phyloP scores from a whole-genome alignment of 2,329 filamentous ascomycete species.

The Coleophoma crateriformis region DNA sequence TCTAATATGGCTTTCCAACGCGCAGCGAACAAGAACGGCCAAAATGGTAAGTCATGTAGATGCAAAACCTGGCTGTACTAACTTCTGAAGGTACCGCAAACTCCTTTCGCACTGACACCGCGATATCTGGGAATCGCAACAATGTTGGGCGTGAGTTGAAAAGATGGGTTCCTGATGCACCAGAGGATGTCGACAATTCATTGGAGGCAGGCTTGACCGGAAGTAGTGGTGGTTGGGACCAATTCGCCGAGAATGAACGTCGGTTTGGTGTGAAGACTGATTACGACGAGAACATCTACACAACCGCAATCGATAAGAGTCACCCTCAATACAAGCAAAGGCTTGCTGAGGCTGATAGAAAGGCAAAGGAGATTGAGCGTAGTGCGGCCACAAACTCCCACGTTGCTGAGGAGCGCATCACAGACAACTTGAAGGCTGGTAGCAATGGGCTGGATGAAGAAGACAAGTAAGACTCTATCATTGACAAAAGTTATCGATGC shows the following conservation, averaged over 20 bases:
- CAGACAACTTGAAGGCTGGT: conserved; percentile 58
- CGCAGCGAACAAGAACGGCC: conserved; percentile 40
- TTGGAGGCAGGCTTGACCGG: conserved; percentile 46
- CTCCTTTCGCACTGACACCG: conserved; percentile 78
- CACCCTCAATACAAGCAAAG: conserved; percentile 78
- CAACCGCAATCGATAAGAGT: conserved; percentile 79
- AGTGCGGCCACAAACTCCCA: conserved; percentile 71
- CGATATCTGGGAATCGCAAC: conserved; percentile 72
- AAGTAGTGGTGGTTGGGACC: conserved; percentile 64
- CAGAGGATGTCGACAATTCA: conserved; percentile 61
- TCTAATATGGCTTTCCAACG: conserved; percentile 54
- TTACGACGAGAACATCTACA: conserved; percentile 94
- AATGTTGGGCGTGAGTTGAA: conserved; percentile 72
- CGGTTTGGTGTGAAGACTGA: conserved; percentile 84
- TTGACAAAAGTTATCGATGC: conserved; percentile 1
- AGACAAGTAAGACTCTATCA: conserved; percentile 63
- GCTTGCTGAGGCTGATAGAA: conserved; percentile 71
- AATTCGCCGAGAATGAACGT: conserved; percentile 85
- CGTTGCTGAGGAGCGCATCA: conserved; percentile 81
- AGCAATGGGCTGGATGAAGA: conserved; percentile 77
- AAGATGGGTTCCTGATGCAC: conserved; percentile 69
- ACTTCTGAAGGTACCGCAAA: conserved; percentile 51
- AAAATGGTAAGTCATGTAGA: conserved; percentile 48
- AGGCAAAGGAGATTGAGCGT: conserved; percentile 85
- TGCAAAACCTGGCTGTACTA: conserved; percentile 6